Conservation (phyloP, 768 basidiomycete species). For the Tephrocybe sp. region DNA sequence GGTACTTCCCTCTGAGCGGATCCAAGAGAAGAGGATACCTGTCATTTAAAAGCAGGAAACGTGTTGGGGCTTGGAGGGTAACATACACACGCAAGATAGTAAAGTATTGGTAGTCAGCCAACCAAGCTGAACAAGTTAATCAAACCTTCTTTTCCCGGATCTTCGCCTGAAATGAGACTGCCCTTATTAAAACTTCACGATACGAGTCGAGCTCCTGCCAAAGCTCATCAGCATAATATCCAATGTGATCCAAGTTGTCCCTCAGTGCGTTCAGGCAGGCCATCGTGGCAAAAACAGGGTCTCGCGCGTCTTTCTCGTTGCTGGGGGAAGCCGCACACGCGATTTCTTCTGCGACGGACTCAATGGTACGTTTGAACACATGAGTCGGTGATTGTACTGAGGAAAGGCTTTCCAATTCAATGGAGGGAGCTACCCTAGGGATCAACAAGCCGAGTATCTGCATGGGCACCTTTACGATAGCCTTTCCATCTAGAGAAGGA, state of each 20-base stretch:
- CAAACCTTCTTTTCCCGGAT: neutral
- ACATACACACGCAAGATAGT: no score
- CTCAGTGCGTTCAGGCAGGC: conserved; percentile 27
- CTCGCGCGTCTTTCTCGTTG: conserved; percentile 6
- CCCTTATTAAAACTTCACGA: conserved; percentile 23
- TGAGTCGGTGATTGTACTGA: conserved; percentile 2
- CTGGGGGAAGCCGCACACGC: conserved; percentile 18
- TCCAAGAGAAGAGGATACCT: no score
- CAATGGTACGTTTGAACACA: conserved; percentile 15
- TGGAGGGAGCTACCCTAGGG: conserved; percentile 2
- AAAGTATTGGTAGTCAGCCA: no score
- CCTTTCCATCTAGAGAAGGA: neutral
- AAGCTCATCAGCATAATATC: conserved; percentile 28
- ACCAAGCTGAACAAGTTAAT: no score
- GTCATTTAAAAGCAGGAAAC: no score
- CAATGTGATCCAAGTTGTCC: conserved; percentile 33
- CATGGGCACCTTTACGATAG: neutral
- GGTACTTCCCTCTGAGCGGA: conserved; percentile 74
- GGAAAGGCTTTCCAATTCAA: neutral
- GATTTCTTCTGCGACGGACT: conserved; percentile 27
- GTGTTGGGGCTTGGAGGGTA: no score
- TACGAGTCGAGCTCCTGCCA: conserved; percentile 32
- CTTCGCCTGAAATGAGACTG: conserved; percentile 19
- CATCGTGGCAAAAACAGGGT: conserved; percentile 23
- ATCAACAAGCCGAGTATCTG: conserved; percentile 5